Evolutionary conservation across 1,284 basidiomycete species (phyloP), one percentile per base, ranked within the genome.

Genomic region (Schizophyllum commune): DNA sequence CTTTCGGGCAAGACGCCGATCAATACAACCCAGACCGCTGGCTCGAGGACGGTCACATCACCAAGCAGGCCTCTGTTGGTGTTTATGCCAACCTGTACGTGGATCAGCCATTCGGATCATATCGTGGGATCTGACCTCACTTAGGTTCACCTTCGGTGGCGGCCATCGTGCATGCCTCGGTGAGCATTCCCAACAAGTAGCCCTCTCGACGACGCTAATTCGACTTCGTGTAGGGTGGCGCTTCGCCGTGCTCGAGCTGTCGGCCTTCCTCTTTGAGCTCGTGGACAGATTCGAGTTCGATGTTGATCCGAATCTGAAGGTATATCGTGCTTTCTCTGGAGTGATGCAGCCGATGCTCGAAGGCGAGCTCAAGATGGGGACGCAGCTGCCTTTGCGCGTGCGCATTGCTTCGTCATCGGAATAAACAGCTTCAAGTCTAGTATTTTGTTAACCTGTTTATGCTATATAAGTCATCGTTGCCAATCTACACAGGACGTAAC

Each of bases 271-370:
- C 8, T 74, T 79, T 32, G 79, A 82, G 65, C 72, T 80, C 5
- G 62, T 83, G 52, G 69, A 74, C 58, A 74, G 76, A 59, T 83
- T 84, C 61, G 78, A 83, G 64, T 79, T 83, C 62, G 56, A 70
- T 5, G 66, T 74, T 59, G 77, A 74, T n/a, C 72, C 73, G 17
- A 71, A 77, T 62, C 69, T 75, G 1, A 73, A 63, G 59, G 70
- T 82, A 53, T 63, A 75, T 52, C 74, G 77, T 19, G 76, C 78
- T 65, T 66, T 75, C 1, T 75, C 74, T n/a, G 58, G 76, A 3
- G 69, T 80, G 13, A 79, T 82, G 75, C 64, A 71, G 13, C 82
- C 81, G 4, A 77, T 75, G 8, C 70, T 84, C 17, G 77, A 78
- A 63, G 79, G 77, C 4, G 72, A 81, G 65, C 65, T 72, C 32